These are phyloP conservation scores for Xylaria sp. DNA, from an alignment of 2,329 filamentous ascomycete species.

Conservation along the genomic window DNA sequence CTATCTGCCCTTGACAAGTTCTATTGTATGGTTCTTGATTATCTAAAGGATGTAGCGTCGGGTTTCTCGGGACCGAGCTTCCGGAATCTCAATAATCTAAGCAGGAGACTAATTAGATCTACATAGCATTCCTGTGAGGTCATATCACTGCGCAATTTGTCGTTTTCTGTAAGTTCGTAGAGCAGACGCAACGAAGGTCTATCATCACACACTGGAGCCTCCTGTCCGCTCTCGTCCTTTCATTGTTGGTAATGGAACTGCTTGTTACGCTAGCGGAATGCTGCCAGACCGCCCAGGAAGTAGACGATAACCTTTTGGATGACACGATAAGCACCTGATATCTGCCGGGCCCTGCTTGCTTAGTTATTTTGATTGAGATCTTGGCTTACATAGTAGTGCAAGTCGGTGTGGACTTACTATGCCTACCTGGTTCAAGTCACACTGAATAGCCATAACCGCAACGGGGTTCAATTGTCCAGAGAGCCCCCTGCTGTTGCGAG, in stretches of 20 bases:
- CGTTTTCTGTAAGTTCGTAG: neutral
- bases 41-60: neutral
- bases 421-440: conserved; percentile 13
- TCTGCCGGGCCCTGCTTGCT: conserved; percentile 25
- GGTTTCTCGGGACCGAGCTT: conserved; percentile 23
- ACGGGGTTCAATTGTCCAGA: neutral
- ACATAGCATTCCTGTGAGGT: neutral
- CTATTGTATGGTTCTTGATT: neutral
- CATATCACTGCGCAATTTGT: neutral
- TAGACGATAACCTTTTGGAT: conserved; percentile 12
- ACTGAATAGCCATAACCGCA: conserved; percentile 3
- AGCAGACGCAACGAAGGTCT: no score
- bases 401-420: conserved; percentile 27
- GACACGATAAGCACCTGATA: conserved; percentile 34
- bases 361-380: conserved; percentile 8
- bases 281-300: neutral
- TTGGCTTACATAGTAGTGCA: conserved; percentile 12
- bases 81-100: conserved; percentile 8
- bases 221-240: neutral
- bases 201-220: neutral
- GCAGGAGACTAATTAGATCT: conserved; percentile 2
- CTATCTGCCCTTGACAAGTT: neutral
- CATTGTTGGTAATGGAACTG: neutral
- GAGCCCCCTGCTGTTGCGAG: neutral
- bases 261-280: neutral